Percentiles rank a stretch among this genome's conserved stretches.
These are phyloP conservation scores for Botrytis fragariae DNA, from an alignment of 2,329 filamentous ascomycete genomes.

Conservation along the genomic window DNA sequence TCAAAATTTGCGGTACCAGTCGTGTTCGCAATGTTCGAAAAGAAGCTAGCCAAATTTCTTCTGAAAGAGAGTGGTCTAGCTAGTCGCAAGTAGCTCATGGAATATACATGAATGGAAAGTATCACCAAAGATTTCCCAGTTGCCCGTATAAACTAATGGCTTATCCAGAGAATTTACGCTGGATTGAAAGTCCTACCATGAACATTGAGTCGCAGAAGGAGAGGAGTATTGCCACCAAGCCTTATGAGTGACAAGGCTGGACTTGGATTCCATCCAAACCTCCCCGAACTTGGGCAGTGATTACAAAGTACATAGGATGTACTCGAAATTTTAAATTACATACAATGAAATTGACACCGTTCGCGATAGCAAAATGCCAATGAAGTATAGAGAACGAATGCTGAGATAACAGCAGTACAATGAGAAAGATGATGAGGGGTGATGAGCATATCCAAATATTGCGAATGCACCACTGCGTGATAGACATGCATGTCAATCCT, in stretches of 20 bases:
- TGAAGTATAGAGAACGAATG: neutral
- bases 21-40: neutral
- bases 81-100: neutral
- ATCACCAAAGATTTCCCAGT: neutral
- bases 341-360: neutral
- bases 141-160: neutral
- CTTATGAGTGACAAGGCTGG: neutral
- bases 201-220: neutral
- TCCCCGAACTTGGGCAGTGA: neutral
- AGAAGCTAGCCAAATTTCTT: neutral
- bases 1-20: neutral
- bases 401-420: neutral
- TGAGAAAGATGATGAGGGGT: neutral
- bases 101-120: neutral
- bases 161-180: neutral
- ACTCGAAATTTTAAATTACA: neutral
- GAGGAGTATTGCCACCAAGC: neutral
- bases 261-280: neutral
- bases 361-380: neutral
- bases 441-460: slow-evolving; percentile 5
- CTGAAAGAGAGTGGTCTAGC: neutral
- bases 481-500: slow-evolving; percentile 3
- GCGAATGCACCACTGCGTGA: neutral
- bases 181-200: neutral
- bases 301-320: neutral